Base-by-base conservation (phyloP, 345 rosid genomes). In the Rhodomyrtus tomentosa region DNA sequence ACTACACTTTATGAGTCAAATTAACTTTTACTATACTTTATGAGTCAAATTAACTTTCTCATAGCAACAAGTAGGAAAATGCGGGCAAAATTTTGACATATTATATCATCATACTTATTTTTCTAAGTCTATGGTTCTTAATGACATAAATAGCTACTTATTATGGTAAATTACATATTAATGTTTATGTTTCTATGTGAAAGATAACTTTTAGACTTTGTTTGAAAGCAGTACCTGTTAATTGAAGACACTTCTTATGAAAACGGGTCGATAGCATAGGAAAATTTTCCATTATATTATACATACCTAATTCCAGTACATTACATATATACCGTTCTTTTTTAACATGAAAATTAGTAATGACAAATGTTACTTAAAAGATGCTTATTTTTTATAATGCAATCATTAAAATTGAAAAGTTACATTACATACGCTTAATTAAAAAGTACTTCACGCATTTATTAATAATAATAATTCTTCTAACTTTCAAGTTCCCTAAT, bases 391-490 rank as follows among this genome's bases (percentile, higher is more conserved):
- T 14, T 32, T 58, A 58, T 10, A 16, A 62, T 15, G 1, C 1
- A 68, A 68, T 68, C 18, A 10, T 7, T 9, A 68, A 68, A 32
- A 9, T 68, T 2, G 24, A 36, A 8, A 36, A 68, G 10, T 36
- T 2, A 18, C 4, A 68, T 68, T 32, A 9, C 25, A 0, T 36
- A 4, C 2, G 12, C 45, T 8, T 1, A 7, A 0, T 4, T 27
- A 6, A 27, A 58, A 27, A 27, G 40, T 9, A 36, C 25, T 1
- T 3, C 0, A 9, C 14, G 9, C 45, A 20, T 13, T 32, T 32
- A 36, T 68, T 16, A 18, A 18, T 68, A 13, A 36, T 36, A 20
- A 20, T 68, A 10, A 2, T 2, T 0, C 16, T 68, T 68, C 45
- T 8, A 32, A 68, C 21, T 68, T 32, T 8, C 25, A 68, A 36